Conservation (phyloP, 305 asterid genomes). For the Solanum hybrid region DNA sequence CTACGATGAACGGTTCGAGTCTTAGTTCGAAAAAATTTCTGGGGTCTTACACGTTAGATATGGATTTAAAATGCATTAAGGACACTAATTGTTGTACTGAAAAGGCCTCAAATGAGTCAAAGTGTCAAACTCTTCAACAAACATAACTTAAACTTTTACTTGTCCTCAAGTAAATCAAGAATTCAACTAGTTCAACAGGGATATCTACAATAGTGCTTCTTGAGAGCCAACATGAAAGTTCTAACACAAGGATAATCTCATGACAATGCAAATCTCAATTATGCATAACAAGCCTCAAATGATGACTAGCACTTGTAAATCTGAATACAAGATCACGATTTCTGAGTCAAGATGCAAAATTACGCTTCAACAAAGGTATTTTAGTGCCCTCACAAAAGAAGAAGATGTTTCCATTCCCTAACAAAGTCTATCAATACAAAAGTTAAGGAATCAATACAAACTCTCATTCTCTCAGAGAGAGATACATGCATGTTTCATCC, state of each 20-base stretch:
- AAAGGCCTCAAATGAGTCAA: not conserved
- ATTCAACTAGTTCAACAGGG: not conserved
- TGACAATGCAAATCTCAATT: not conserved
- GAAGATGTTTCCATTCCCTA: not conserved
- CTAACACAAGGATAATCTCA: not conserved
- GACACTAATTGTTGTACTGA: not conserved
- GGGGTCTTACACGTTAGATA: no score
- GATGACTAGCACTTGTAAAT: not conserved
- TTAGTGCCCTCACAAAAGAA: not conserved
- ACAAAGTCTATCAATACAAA: no score
- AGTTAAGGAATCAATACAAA: not conserved
- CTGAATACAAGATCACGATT: not conserved
- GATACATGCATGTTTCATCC: not conserved
- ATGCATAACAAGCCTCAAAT: not conserved
- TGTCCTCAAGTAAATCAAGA: not conserved
- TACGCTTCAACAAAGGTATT: not conserved
- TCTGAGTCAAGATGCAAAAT: no score
- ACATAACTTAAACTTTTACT: not conserved
- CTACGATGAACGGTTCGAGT: no score
- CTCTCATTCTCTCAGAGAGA: not conserved
- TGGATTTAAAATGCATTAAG: not conserved
- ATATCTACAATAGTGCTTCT: not conserved
- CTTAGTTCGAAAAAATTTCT: no score
- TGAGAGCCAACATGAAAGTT: not conserved
- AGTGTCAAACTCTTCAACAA: not conserved